phyloP scores from a whole-genome alignment of 371 early-diverging fungal genomes.

The Mortierella sp. region DNA sequence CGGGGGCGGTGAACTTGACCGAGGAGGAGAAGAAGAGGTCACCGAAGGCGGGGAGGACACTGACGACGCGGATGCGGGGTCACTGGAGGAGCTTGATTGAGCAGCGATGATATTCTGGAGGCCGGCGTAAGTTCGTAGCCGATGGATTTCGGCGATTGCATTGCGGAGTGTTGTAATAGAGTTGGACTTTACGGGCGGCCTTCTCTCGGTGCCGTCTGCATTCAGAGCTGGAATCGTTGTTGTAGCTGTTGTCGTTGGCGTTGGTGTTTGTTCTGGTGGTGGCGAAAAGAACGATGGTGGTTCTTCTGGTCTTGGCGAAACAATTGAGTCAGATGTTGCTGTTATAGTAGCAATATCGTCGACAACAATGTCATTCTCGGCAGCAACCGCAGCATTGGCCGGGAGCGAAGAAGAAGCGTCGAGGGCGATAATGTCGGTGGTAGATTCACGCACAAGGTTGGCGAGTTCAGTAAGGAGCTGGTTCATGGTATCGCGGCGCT shows the following conservation, averaged over 20 bases:
- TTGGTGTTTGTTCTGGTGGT: background rate
- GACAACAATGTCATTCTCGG: slow-evolving; percentile 20
- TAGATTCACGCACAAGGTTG: slow-evolving; percentile 46
- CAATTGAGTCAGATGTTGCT: background rate
- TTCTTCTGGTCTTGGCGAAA: slow-evolving; percentile 9
- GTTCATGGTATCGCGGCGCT: slow-evolving; percentile 57
- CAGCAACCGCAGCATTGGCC: background rate
- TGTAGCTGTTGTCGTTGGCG: background rate
- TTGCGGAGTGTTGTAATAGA: slow-evolving; percentile 54
- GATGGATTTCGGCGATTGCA: slow-evolving; percentile 53
- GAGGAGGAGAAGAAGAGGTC: background rate
- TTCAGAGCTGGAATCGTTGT: background rate
- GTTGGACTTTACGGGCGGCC: slow-evolving; percentile 57
- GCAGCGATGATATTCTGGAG: slow-evolving; percentile 6
- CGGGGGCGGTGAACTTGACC: background rate
- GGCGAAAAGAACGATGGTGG: background rate
- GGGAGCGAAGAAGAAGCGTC: background rate
- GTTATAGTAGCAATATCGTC: background rate
- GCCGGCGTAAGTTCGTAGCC: slow-evolving; percentile 31
- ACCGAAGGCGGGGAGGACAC: background rate
- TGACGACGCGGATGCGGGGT: background rate
- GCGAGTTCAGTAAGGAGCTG: slow-evolving; percentile 52
- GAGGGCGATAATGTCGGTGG: background rate
- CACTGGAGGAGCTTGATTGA: background rate
- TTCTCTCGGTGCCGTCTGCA: slow-evolving; percentile 20